Evolutionary conservation across 2,329 filamentous ascomycete genomes (phyloP).

Genomic region (Coniochaeta sp.): DNA sequence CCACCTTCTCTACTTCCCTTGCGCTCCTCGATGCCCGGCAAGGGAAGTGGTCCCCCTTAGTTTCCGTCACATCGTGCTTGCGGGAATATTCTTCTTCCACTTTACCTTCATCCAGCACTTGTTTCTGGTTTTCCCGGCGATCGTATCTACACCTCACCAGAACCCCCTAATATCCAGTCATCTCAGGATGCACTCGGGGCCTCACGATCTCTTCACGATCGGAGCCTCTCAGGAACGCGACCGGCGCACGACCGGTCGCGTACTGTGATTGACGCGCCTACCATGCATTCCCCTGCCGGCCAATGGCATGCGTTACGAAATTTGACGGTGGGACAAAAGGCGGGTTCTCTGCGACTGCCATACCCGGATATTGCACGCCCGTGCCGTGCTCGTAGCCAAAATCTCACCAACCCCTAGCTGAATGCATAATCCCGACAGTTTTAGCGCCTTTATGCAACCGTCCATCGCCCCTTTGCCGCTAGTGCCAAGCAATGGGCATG

Average conservation of each 20-base stretch:
- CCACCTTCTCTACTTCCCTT: background rate
- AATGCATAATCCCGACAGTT: constrained; percentile 1
- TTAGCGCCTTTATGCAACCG: background rate
- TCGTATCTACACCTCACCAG: too few relatives aligned
- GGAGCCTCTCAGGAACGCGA: background rate
- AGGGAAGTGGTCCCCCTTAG: too few relatives aligned
- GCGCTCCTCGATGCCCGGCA: too few relatives aligned
- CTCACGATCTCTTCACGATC: too few relatives aligned
- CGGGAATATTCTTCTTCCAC: too few relatives aligned
- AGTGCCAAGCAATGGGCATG: background rate
- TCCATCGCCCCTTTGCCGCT: background rate
- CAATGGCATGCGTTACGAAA: background rate
- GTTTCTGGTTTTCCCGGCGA: too few relatives aligned
- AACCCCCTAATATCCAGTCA: too few relatives aligned
- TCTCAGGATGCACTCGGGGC: too few relatives aligned
- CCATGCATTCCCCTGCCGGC: background rate
- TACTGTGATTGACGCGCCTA: background rate
- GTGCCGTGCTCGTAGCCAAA: background rate
- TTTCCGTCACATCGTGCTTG: too few relatives aligned
- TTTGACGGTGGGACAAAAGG: background rate
- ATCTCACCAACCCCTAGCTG: background rate
- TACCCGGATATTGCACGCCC: background rate
- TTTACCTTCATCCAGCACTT: too few relatives aligned
- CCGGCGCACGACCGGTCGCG: background rate
- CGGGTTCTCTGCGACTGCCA: background rate